Evolutionary conservation across 108 stramenopile species (phyloP).

Genomic region (Skeletonema grethae): DNA sequence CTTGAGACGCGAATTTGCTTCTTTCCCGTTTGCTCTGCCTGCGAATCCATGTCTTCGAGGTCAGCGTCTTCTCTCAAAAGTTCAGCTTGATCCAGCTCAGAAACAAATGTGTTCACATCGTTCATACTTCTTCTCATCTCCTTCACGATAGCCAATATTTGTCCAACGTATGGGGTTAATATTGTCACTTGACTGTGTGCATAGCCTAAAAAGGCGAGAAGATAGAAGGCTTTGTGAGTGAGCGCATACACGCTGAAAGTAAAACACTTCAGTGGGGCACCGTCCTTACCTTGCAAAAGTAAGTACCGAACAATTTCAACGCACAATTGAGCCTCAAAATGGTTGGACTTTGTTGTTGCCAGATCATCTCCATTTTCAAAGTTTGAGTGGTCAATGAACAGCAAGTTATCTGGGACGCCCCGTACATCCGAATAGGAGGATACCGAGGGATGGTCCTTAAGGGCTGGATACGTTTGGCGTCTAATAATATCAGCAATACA

Average conservation of each 20-base stretch:
- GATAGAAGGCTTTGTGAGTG: too few relatives aligned
- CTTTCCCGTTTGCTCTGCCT: too few relatives aligned
- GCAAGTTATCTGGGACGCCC: conserved; percentile 35
- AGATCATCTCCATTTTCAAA: conserved; percentile 40
- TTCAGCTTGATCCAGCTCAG: conserved; percentile 40
- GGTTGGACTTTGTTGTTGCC: conserved; percentile 46
- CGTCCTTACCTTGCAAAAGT: conserved; percentile 45
- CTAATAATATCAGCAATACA: conserved; percentile 47
- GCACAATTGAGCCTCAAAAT: conserved; percentile 40
- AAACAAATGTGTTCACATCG: conserved; percentile 38
- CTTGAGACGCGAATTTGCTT: conserved; percentile 44
- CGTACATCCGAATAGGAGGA: conserved; percentile 27
- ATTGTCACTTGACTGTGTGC: conserved; percentile 36
- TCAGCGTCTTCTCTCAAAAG: conserved; percentile 22
- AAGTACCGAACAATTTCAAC: conserved; percentile 53
- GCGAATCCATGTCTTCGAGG: too few relatives aligned
- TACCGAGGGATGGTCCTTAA: conserved; percentile 50
- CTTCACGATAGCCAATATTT: conserved; percentile 37
- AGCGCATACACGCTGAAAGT: too few relatives aligned
- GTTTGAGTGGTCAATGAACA: conserved; percentile 53
- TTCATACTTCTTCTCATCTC: conserved; percentile 20
- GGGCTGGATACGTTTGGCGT: conserved; percentile 48
- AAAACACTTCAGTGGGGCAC: too few relatives aligned
- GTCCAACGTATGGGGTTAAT: conserved; percentile 60
- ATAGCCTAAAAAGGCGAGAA: conserved; percentile 9